A percentile compares a stretch with the other conserved stretches of the same genome.
These are phyloP conservation scores for Umbelopsis ramanniana DNA, from an alignment of 192 early-diverging fungal species.

Conservation along the genomic window DNA sequence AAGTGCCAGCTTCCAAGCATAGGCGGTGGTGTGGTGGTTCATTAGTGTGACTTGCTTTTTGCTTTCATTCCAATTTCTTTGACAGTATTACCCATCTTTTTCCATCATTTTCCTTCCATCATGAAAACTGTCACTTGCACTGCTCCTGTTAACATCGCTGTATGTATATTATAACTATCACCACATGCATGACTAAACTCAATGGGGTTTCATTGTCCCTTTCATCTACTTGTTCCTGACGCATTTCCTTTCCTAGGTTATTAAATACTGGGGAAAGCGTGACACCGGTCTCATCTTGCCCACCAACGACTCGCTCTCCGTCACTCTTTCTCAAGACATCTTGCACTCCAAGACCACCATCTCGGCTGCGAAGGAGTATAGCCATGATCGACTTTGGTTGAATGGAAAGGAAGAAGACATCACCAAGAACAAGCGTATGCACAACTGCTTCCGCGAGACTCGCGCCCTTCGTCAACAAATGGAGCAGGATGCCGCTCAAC, in stretches of 20 bases:
- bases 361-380: constrained; percentile 64
- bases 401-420: constrained; percentile 92
- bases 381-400: constrained; percentile 88
- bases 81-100: constrained; percentile 22
- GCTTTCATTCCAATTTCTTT: neutral
- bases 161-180: constrained; percentile 46
- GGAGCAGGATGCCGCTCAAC: constrained; percentile 53
- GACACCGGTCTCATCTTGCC: constrained; percentile 89
- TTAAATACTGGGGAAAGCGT: constrained; percentile 99
- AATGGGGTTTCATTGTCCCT: neutral
- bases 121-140: constrained; percentile 77
- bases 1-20: no score
- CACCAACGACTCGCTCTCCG: constrained; percentile 96
- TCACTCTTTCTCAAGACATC: constrained; percentile 96
- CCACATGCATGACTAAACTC: neutral
- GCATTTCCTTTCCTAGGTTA: constrained; percentile 43
- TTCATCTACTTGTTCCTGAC: neutral
- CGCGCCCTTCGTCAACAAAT: constrained; percentile 72
- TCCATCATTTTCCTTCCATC: constrained; percentile 29
- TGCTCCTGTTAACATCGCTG: constrained; percentile 99
- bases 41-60: constrained; percentile 5
- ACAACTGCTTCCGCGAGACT: constrained; percentile 81
- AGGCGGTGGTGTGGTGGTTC: no score
- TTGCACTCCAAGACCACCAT: constrained; percentile 95
- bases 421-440: constrained; percentile 77